These are phyloP conservation scores for Neocatenulostroma microsporum DNA, from an alignment of 2,329 filamentous ascomycete species.

Conservation along the genomic window DNA sequence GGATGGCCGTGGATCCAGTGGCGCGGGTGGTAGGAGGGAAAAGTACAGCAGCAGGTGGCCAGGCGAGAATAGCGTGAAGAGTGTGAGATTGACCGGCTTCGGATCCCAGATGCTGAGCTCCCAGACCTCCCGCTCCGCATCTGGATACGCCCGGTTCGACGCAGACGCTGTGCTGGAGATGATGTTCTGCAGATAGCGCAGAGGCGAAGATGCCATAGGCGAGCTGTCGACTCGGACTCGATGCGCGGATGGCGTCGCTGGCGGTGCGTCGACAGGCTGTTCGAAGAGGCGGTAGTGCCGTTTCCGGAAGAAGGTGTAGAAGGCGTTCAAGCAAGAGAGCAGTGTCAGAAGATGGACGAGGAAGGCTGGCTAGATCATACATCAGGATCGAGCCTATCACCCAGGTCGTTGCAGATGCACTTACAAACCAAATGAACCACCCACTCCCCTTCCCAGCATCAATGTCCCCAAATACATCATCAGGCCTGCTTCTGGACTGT, in stretches of 20 bases:
- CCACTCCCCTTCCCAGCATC: constrained; percentile 45
- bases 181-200: constrained; percentile 64
- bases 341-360: constrained; percentile 61
- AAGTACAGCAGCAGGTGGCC: constrained; percentile 87
- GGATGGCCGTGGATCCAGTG: constrained; percentile 72
- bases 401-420: constrained; percentile 23
- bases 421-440: constrained; percentile 61
- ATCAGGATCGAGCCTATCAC: not conserved
- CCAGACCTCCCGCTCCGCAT: constrained; percentile 82
- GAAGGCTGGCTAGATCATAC: constrained; percentile 40
- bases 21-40: constrained; percentile 71
- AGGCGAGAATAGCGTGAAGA: constrained; percentile 89
- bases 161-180: constrained; percentile 61
- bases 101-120: constrained; percentile 93
- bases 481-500: constrained; percentile 31
- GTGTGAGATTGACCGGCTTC: constrained; percentile 67
- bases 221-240: constrained; percentile 84
- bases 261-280: constrained; percentile 65
- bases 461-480: constrained; percentile 80
- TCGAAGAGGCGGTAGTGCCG: constrained; percentile 90
- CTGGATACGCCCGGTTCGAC: constrained; percentile 76
- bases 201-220: constrained; percentile 66
- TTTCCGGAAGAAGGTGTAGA: constrained; percentile 72
- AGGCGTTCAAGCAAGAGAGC: constrained; percentile 66
- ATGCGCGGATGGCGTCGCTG: constrained; percentile 74